Base-by-base conservation (phyloP, 495 filamentous ascomycete genomes). In the Penicillium atrosanguineum region DNA sequence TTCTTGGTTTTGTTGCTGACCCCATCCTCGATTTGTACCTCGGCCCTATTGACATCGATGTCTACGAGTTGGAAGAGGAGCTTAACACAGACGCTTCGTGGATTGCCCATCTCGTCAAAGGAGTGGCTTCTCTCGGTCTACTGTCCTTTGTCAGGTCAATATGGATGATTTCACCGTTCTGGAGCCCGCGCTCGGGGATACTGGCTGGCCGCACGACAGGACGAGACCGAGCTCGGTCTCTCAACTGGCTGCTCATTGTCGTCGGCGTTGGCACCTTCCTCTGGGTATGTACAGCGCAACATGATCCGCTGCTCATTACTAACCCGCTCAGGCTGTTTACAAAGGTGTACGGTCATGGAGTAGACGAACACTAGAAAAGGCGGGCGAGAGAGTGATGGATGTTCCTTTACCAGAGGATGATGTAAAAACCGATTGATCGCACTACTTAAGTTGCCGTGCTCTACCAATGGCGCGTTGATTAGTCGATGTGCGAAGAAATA, bases 381-480 rank as follows among this genome's bases (percentile, higher is more conserved):
- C 87, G 0, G 87, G 87, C 19, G 89, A 91, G 60, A 75, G 77
- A 42, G 88, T 96, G 41, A 79, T 90, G 67, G 92, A 96, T 70
- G 87, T 96, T 19, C 86, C 88, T 53, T 77, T 78, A n/a, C 84
- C 89, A 41, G 83, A 86, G 37, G 83, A 87, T 42, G 84, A 87
- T 25, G 31, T 37, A 25, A 48, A 43, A 46, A 40, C 44, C 18
- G 21, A 37, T 28, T 29, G 31, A 40, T 63, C 69, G 90, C 90
- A 91, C 87, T 86, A 88, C 85, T 86, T 94, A 95, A 96, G 91
- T 91, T 95, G 87, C 77, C 91, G 89, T 82, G 75, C 64, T 75
- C 77, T 80, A 59, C 75, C 86, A 77, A 84, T 93, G 84, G 79
- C 75, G 82, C 91, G 88, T 80, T 84, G 82, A 91, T 93, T 81